A percentile compares a stretch with the other conserved stretches of the same genome.
These are phyloP conservation scores for Niebla homalea DNA, from an alignment of 495 filamentous ascomycete species.

Conservation along the genomic window DNA sequence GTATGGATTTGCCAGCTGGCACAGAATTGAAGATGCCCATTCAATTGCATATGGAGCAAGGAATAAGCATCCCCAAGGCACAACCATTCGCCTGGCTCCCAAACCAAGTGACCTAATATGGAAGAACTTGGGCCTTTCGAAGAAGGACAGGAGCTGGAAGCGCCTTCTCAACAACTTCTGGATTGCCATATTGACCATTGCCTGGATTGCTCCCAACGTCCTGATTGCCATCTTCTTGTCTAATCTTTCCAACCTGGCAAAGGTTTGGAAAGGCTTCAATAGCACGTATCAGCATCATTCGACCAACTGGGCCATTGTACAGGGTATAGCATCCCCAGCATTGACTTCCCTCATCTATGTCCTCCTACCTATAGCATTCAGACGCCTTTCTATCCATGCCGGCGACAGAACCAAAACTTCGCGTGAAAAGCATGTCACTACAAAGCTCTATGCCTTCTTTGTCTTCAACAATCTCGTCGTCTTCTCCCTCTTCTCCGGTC, in stretches of 20 bases:
- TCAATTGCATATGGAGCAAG: constrained; percentile 68
- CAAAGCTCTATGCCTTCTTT: constrained; percentile 90
- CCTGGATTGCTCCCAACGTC: constrained; percentile 94
- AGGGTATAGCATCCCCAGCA: constrained; percentile 88
- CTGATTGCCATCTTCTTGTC: constrained; percentile 89
- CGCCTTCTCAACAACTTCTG: constrained; percentile 68
- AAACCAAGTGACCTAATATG: constrained; percentile 88
- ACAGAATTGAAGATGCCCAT: constrained; percentile 77
- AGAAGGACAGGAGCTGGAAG: constrained; percentile 52
- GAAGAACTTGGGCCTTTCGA: constrained; percentile 71
- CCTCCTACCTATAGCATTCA: constrained; percentile 80
- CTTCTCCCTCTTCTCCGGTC: constrained; percentile 75
- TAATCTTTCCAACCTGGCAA: constrained; percentile 64
- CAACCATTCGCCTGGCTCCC: constrained; percentile 66
- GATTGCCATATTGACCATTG: constrained; percentile 63
- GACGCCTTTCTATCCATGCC: constrained; percentile 59
- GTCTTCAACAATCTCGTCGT: constrained; percentile 94
- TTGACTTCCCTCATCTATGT: constrained; percentile 82
- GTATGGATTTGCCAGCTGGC: constrained; percentile 90
- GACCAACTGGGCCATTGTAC: constrained; percentile 68
- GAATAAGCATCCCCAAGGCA: constrained; percentile 69
- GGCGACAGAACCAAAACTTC: constrained; percentile 87
- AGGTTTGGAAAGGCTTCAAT: constrained; percentile 69
- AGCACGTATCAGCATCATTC: constrained; percentile 44
- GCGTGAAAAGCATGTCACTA: constrained; percentile 82